These are phyloP conservation scores for Phytophthora melonis DNA, from an alignment of 352 stramenopile genomes.

Conservation along the genomic window DNA sequence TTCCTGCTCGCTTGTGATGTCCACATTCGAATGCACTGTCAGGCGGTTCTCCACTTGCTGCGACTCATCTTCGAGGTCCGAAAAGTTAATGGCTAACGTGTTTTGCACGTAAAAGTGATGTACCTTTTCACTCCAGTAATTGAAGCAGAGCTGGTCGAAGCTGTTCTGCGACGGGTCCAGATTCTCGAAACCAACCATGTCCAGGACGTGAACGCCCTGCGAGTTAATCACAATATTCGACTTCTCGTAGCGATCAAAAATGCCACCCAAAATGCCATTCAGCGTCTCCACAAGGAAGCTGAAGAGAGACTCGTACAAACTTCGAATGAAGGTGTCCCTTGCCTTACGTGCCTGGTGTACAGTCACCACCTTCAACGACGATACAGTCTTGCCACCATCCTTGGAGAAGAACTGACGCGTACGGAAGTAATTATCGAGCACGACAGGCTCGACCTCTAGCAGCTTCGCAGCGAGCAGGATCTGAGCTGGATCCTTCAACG, in stretches of 20 bases:
- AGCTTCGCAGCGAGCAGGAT: constrained; percentile 75
- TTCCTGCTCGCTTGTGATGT: constrained; percentile 63
- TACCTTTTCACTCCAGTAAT: constrained; percentile 90
- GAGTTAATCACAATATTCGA: constrained; percentile 86
- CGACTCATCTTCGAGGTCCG: constrained; percentile 66
- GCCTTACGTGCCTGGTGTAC: constrained; percentile 75
- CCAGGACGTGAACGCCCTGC: constrained; percentile 83
- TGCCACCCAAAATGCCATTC: constrained; percentile 82
- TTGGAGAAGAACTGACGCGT: constrained; percentile 86
- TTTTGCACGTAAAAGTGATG: constrained; percentile 86
- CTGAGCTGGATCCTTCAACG: constrained; percentile 70
- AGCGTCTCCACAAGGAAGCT: constrained; percentile 83
- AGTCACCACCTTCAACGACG: constrained; percentile 85
- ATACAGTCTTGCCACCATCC: constrained; percentile 74
- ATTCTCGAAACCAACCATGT: constrained; percentile 83
- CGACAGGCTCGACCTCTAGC: constrained; percentile 80
- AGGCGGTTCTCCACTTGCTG: constrained; percentile 72
- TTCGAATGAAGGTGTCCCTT: constrained; percentile 82
- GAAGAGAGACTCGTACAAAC: constrained; percentile 83
- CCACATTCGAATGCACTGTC: constrained; percentile 63
- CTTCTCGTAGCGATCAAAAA: constrained; percentile 87
- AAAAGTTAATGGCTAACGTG: constrained; percentile 70
- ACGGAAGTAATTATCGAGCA: constrained; percentile 89
- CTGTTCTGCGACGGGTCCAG: constrained; percentile 67
- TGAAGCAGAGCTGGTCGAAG: constrained; percentile 84